Percentiles rank a stretch among this genome's conserved stretches.
Evolutionary conservation across 2,329 filamentous ascomycete genomes (phyloP).

Genomic region (Botrytis medusae): DNA sequence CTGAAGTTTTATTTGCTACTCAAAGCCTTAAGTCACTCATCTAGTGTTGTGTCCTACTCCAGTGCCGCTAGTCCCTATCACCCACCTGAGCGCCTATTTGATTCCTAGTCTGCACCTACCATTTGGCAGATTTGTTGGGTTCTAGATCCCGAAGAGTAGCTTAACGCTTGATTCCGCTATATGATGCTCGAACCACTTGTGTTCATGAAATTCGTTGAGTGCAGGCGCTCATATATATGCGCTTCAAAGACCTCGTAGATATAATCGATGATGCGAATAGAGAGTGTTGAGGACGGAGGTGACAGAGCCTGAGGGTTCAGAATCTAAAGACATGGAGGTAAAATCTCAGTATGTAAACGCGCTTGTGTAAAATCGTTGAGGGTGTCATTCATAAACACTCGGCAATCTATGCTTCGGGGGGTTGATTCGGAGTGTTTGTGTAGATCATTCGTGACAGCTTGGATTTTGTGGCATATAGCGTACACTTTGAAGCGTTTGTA

Average conservation of each 20-base stretch:
- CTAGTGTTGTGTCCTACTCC: background rate
- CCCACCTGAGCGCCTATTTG: background rate
- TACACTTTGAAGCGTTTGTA: background rate
- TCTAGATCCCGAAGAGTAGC: background rate
- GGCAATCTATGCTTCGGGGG: fast-evolving
- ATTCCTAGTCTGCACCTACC: background rate
- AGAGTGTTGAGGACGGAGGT: background rate
- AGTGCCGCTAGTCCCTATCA: background rate
- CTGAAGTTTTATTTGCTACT: background rate
- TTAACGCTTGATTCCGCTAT: background rate
- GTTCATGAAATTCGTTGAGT: background rate
- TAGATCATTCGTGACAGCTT: too few relatives aligned
- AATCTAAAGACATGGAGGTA: background rate
- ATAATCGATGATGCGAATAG: background rate
- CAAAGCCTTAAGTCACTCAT: background rate
- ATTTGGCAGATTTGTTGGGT: background rate
- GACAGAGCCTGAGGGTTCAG: background rate
- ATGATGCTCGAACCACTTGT: background rate
- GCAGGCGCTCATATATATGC: background rate
- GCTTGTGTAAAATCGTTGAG: background rate
- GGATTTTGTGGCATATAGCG: background rate
- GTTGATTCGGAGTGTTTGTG: too few relatives aligned
- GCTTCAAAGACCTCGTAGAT: background rate
- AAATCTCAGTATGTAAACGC: background rate
- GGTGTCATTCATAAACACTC: too few relatives aligned